Evolutionary conservation across 164 flowering plant genomes (phyloP).

Genomic region (Magnolia changhungtana): DNA sequence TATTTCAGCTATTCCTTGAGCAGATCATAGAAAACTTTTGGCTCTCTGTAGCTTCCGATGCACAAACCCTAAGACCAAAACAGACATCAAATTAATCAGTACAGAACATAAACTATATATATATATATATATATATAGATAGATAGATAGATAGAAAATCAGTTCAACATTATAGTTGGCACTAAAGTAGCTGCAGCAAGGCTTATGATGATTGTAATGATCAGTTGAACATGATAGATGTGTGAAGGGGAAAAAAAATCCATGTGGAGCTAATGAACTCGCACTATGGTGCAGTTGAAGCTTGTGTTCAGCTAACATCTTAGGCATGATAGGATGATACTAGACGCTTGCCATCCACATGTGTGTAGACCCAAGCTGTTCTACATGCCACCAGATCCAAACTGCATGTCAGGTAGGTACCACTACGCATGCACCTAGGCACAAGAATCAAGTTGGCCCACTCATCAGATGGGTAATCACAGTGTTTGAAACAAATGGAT

Average conservation of each 20-base stretch:
- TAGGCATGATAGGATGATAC: background rate
- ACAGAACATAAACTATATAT: no score
- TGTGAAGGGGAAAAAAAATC: background rate
- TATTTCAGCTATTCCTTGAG: constrained; percentile 25
- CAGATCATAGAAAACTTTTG: constrained; percentile 68
- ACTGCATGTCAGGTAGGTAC: no score
- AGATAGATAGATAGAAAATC: no score
- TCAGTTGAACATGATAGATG: no score
- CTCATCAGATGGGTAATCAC: no score
- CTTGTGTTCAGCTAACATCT: background rate
- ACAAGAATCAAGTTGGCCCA: no score
- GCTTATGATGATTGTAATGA: no score
- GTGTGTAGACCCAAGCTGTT: background rate
- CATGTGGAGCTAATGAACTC: background rate
- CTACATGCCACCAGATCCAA: background rate
- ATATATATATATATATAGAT: no score
- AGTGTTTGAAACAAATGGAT: no score
- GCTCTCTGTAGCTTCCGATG: constrained; percentile 51
- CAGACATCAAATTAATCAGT: background rate
- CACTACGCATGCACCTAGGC: no score
- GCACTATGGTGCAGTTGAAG: background rate
- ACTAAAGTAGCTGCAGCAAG: no score
- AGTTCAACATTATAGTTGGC: no score
- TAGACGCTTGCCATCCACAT: background rate
- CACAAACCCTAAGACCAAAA: constrained; percentile 46